A percentile compares a stretch with the other conserved stretches of the same genome.
These are phyloP conservation scores for Gaeumannomyces sp. DNA, from an alignment of 2,329 filamentous ascomycete genomes.

Conservation along the genomic window DNA sequence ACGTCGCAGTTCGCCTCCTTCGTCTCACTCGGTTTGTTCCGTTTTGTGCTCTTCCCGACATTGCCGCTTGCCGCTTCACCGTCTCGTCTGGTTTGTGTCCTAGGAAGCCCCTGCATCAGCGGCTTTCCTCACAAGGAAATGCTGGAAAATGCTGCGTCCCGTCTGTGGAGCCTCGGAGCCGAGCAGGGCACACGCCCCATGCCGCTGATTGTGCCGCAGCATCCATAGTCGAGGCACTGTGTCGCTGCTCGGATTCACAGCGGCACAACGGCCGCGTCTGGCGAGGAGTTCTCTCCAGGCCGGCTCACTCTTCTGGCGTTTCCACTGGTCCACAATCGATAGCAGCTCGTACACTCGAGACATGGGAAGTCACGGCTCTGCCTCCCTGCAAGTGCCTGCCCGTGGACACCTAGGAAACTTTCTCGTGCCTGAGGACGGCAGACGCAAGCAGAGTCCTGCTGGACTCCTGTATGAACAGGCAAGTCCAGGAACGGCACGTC, in stretches of 20 bases:
- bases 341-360: too few species aligned
- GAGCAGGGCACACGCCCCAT: background rate
- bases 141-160: background rate
- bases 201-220: background rate
- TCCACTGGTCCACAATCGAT: too few species aligned
- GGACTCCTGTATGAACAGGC: background rate
- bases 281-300: too few species aligned
- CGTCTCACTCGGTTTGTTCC: background rate
- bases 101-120: background rate
- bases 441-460: background rate
- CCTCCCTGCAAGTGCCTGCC: too few species aligned
- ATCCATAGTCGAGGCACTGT: background rate
- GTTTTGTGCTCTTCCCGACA: background rate
- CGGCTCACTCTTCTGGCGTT: too few species aligned
- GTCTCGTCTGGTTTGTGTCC: background rate
- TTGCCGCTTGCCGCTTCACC: background rate
- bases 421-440: too few species aligned
- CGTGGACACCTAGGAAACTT: background rate
- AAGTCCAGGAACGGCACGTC: background rate
- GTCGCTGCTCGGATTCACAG: too few species aligned
- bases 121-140: background rate
- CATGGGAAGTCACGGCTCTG: background rate
- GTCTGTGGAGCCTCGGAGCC: background rate
- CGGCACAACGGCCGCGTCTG: too few species aligned
- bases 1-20: background rate